Evolutionary conservation across 345 rosid genomes (phyloP), one percentile per base, ranked within the genome.

Genomic region (Geranium brycei): DNA sequence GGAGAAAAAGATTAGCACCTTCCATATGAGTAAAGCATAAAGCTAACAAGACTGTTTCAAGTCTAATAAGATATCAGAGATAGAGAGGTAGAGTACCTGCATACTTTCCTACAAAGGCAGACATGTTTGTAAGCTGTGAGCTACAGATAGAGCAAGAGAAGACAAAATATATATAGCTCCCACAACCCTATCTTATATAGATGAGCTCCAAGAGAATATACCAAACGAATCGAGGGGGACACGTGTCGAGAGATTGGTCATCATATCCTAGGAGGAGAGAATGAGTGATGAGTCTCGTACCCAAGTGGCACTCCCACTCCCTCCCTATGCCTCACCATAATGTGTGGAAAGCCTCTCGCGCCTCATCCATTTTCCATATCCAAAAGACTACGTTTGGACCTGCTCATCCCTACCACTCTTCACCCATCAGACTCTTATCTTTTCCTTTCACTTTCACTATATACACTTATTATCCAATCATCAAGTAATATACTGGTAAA

Each of bases 101-200:
- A 67, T 89, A 89, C 77, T 86, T 86, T 61, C 95, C 96, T 14
- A 85, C 82, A 74, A 87, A 92, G 74, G 95, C 95, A 66, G 96
- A 87, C 98, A 86, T 87, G 76, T 13, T 12, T 13, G 56, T 10
- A 55, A 59, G 62, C 7, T 62, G 51, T 60, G 40, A 68, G 71
- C 31, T 32, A 11, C 38, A 65, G 80, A 68, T 60, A 68, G 51
- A 60, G 10, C 6, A 56, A 58, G 62, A 63, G 32, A 67, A 69
- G 79, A 73, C 53, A 72, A 65, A 19, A 73, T 77, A 71, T 63
- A 72, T 78, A 69, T 77, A 80, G 68, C 58, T 62, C 41, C 62
- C 74, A 66, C 59, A 61, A 62, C 60, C 66, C 47, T 70, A 66
- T 51, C 63, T 30, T 60, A 77, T 73, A 85, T 76, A 83, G 77